Conservation (phyloP, 768 basidiomycete genomes). For the Boletus fagicola region DNA sequence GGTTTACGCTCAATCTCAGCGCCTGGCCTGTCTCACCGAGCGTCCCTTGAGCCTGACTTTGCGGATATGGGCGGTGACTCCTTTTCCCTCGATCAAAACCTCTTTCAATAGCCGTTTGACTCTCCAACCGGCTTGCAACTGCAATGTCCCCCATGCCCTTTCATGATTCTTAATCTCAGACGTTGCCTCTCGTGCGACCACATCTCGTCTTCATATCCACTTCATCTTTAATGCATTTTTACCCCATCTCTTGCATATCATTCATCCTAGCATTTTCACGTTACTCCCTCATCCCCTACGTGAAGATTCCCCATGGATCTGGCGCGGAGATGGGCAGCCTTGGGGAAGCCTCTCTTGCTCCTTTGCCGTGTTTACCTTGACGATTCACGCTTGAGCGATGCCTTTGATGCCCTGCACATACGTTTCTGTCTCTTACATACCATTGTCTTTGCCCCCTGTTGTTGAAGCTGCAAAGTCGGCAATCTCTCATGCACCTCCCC, state of each 20-base stretch:
- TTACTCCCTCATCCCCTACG: constrained; percentile 20
- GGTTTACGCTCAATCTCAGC: constrained; percentile 46
- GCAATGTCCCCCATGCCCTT: constrained; percentile 17
- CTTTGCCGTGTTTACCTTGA: constrained; percentile 21
- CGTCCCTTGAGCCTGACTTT: constrained; percentile 40
- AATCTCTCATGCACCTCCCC: constrained; percentile 17
- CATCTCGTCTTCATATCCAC: constrained; percentile 28
- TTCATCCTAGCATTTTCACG: constrained; percentile 26
- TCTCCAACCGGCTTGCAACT: constrained; percentile 16
- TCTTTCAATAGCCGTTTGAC: constrained; percentile 44
- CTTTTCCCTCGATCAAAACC: constrained; percentile 44
- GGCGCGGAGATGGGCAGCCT: constrained; percentile 13
- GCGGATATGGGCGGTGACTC: constrained; percentile 37
- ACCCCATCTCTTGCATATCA: constrained; percentile 36
- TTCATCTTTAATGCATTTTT: constrained; percentile 32
- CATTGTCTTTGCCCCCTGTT: constrained; percentile 11
- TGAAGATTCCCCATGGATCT: constrained; percentile 23
- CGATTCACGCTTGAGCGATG: constrained; percentile 26
- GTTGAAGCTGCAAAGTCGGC: constrained; percentile 22
- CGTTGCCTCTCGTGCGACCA: constrained; percentile 30
- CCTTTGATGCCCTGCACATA: constrained; percentile 27
- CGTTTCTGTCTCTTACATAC: constrained; percentile 8
- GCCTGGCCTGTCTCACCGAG: constrained; percentile 32
- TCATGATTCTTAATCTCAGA: constrained; percentile 27
- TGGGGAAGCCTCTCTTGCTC: constrained; percentile 12